Evolutionary conservation across 2,329 filamentous ascomycete genomes (phyloP), one percentile per base, ranked within the genome.

Genomic region (Fusarium sp.): DNA sequence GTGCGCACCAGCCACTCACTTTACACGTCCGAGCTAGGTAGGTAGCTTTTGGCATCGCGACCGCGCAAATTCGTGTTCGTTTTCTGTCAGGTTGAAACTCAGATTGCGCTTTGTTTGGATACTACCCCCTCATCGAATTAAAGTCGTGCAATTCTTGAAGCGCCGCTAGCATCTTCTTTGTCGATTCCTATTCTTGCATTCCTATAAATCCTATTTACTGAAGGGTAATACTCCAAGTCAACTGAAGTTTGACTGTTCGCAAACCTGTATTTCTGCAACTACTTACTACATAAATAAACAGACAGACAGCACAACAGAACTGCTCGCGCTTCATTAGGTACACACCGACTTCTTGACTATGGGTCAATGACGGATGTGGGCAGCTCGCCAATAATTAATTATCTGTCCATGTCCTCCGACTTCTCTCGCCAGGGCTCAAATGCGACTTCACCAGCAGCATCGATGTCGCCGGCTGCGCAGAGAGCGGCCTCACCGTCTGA

Each of bases 301-400:
- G 35, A 44, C 24, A 26, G 12, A 44, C 42, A 26, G 24, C 31
- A 58, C 39, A 61, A 31, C 61, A 62, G 59, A 42, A 58, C 50
- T 36, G 48, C 47, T 63, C 45, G 53, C 72, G 38, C 59, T 53
- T 50, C 54, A 56, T 48, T 59, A 22, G 44, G 20, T n/a, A 45
- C 61, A 61, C 56, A 60, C 55, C 61, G 56, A 58, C 57, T 61
- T 61, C 57, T 66, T 74, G 76, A 76, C 65, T 80, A 82, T 82
- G 81, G 78, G 77, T 73, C 78, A 77, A 81, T 82, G 79, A 81
- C 75, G 73, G 68, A 72, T 68, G 61, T 64, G 60, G 70, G 68
- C 76, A 65, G 63, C 66, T 72, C 72, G 75, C 77, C 79, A 76
- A 80, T 47, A 78, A 77, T 74, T 39, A 78, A 76, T 73, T 71